Percentiles rank a stretch among this genome's conserved stretches.
Evolutionary conservation across 352 stramenopile genomes (phyloP).

Genomic region (Phytophthora colocasiae): DNA sequence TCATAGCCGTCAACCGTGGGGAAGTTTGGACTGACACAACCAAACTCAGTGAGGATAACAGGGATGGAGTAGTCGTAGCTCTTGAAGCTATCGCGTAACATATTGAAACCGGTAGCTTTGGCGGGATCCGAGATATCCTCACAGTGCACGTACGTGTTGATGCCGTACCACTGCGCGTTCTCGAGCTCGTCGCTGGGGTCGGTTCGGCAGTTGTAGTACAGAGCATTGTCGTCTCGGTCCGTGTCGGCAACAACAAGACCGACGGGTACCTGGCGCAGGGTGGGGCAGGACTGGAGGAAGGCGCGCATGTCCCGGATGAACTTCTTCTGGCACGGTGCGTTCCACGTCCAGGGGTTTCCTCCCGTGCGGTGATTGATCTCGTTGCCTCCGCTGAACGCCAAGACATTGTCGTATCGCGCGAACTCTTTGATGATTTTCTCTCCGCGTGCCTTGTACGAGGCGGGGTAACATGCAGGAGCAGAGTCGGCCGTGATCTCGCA

Average conservation of each 20-base stretch:
- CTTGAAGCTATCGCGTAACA: conserved; percentile 66
- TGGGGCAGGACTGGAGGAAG: conserved; percentile 67
- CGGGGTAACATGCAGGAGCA: conserved; percentile 64
- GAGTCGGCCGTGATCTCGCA: conserved; percentile 71
- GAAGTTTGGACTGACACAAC: conserved; percentile 35
- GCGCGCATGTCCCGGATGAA: conserved; percentile 88
- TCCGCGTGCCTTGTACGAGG: conserved; percentile 73
- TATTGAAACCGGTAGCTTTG: conserved; percentile 63
- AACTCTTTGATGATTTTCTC: conserved; percentile 87
- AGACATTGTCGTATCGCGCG: conserved; percentile 83
- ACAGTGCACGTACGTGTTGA: conserved; percentile 88
- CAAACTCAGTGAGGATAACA: conserved; percentile 42
- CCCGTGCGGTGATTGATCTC: conserved; percentile 80
- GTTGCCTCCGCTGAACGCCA: conserved; percentile 83
- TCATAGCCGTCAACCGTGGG: conserved; percentile 67
- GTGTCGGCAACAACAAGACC: conserved; percentile 77
- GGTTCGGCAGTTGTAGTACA: conserved; percentile 88
- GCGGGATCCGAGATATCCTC: conserved; percentile 52
- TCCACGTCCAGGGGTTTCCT: conserved; percentile 52
- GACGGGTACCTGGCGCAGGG: conserved; percentile 73
- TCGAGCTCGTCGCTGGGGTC: conserved; percentile 66
- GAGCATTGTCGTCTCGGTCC: conserved; percentile 62
- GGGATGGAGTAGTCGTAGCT: conserved; percentile 61
- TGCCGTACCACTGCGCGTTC: conserved; percentile 84
- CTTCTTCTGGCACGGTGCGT: conserved; percentile 90